Conservation (phyloP, 306 rosid genomes). For the Prunus mume region DNA sequence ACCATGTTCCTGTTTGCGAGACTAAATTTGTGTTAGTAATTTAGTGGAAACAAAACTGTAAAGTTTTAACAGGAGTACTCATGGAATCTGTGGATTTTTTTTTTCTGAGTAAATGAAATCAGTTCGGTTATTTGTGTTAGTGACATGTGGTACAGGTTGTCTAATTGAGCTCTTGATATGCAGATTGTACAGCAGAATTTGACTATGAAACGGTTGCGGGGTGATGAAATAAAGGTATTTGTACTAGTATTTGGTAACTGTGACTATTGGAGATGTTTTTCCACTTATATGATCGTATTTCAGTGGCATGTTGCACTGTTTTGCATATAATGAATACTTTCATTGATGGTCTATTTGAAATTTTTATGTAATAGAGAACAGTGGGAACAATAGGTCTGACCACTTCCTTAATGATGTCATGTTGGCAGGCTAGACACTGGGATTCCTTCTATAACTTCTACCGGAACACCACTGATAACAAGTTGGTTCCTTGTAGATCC, state of each 20-base stretch:
- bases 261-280: not conserved
- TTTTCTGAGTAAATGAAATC: not conserved
- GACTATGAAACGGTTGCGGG: constrained; percentile 81
- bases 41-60: too few relatives aligned
- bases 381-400: constrained; percentile 4
- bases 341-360: too few relatives aligned
- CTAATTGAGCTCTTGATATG: constrained; percentile 26
- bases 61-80: too few relatives aligned
- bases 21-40: too few relatives aligned
- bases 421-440: constrained; percentile 85
- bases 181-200: constrained; percentile 79
- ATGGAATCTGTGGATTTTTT: too few relatives aligned
- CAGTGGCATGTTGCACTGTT: not conserved
- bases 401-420: constrained; percentile 7
- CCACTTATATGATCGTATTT: not conserved
- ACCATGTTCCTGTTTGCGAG: too few relatives aligned
- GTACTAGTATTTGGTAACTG: not conserved
- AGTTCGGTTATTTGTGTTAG: constrained; percentile 1
- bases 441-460: constrained; percentile 82
- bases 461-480: constrained; percentile 87
- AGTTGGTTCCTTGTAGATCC: constrained; percentile 43
- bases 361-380: not conserved
- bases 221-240: constrained; percentile 87
- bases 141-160: constrained; percentile 6
- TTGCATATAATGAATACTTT: not conserved